These are phyloP conservation scores for Cryptosporidium xiaoi DNA, from an alignment of 169 alveolate species.

Conservation along the genomic window DNA sequence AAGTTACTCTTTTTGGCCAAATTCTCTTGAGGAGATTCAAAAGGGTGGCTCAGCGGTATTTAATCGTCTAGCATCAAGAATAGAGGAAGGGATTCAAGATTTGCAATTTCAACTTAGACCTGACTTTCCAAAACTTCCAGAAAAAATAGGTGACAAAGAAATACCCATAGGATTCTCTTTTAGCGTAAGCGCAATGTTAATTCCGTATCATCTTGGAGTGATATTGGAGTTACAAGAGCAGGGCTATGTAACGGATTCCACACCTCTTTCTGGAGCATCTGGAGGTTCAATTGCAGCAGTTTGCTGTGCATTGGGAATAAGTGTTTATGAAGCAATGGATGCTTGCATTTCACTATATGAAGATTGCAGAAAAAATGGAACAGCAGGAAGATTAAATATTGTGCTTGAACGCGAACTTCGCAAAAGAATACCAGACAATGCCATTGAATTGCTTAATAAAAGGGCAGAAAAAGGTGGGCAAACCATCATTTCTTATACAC, in stretches of 20 bases:
- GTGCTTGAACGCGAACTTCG: conserved; percentile 63
- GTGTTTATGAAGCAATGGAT: conserved; percentile 74
- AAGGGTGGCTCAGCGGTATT: conserved; percentile 69
- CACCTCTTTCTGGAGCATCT: conserved; percentile 73
- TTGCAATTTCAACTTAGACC: conserved; percentile 59
- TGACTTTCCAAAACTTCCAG: conserved; percentile 63
- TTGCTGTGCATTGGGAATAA: conserved; percentile 62
- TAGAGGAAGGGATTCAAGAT: conserved; percentile 74
- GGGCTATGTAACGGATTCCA: conserved; percentile 54
- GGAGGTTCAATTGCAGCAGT: conserved; percentile 73
- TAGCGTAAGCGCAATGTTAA: conserved; percentile 70
- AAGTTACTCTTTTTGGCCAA: conserved; percentile 59
- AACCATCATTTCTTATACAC: conserved; percentile 51
- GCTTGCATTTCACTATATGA: conserved; percentile 66
- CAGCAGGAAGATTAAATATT: conserved; percentile 57
- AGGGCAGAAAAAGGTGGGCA: conserved; percentile 71
- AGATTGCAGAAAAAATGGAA: conserved; percentile 69
- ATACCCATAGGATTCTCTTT: conserved; percentile 69
- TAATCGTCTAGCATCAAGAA: conserved; percentile 58
- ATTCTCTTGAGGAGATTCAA: conserved; percentile 55
- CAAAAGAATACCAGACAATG: conserved; percentile 68
- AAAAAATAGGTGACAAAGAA: conserved; percentile 4
- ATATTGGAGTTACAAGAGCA: conserved; percentile 72
- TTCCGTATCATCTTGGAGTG: conserved; percentile 72
- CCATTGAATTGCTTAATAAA: conserved; percentile 40